Conservation (phyloP, 768 basidiomycete species). For the Agaricus blazei region DNA sequence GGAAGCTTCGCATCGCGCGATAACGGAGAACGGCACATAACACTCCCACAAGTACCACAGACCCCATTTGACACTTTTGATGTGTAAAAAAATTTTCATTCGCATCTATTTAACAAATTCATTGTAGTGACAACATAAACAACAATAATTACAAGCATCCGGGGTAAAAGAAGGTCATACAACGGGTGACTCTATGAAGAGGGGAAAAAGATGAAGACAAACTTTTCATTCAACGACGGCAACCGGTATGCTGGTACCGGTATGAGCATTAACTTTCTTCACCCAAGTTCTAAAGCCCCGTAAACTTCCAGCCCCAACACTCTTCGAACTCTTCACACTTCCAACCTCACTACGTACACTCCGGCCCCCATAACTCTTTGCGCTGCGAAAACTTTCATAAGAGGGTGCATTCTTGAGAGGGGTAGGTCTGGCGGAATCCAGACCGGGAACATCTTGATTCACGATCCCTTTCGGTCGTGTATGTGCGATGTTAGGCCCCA, state of each 20-base stretch:
- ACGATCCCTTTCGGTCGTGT: conserved; percentile 9
- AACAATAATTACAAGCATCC: background rate
- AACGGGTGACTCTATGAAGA: background rate
- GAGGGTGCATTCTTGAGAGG: conserved; percentile 28
- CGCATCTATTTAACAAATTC: background rate
- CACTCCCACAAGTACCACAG: no score
- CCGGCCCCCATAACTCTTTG: conserved; percentile 31
- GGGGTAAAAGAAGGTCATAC: no score
- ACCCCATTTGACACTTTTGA: no score
- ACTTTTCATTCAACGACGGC: conserved; percentile 10
- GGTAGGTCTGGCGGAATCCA: background rate
- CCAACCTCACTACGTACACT: conserved; percentile 36
- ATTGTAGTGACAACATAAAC: background rate
- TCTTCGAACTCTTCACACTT: conserved; percentile 35
- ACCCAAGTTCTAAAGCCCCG: conserved; percentile 38
- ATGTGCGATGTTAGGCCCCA: conserved; percentile 4
- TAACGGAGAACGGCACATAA: no score
- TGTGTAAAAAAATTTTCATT: no score
- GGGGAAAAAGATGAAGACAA: background rate
- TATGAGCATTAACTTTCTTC: conserved; percentile 21
- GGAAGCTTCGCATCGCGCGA: no score
- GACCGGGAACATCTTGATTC: background rate
- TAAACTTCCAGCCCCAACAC: conserved; percentile 18
- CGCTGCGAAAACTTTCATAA: conserved; percentile 42
- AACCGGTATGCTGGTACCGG: background rate